Evolutionary conservation across 805 yeast species (phyloP), one percentile per base, ranked within the genome.

Genomic region (Saturnispora zaruensis): DNA sequence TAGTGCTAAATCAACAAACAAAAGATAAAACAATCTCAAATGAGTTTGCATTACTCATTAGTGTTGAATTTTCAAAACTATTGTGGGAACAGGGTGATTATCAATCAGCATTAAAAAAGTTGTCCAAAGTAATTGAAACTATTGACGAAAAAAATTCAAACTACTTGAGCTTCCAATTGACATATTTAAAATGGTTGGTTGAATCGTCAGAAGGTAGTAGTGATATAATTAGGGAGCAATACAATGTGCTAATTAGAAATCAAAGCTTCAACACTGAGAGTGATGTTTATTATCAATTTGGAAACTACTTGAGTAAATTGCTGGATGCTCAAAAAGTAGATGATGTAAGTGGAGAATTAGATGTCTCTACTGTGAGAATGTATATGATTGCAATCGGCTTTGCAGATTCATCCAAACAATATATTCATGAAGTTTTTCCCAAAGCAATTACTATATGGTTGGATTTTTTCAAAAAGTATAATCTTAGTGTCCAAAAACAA

Each of bases 401-500:
- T 38, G 88, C 93, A 1, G 73, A 81, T 3, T 25, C 50, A 6
- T 21, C 50, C 3, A 74, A 77, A 34, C 44, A 41, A 7, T 49
- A 52, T 32, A 53, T 51, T 28, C 84, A 80, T 59, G 97, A 93
- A 65, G 84, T 91, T 0, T 68, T 93, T 20, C 98, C 99, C 0
- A 89, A 88, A 59, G 77, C 87, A n/a, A 75, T 90, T 5, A 88
- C 96, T 0, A 75, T 87, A 7, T 93, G 99, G 99, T 69, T 93
- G 23, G 96, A 90, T 57, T 85, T 83, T 63, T 79, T 75, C 1
- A 73, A 71, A 33, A 63, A 59, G 42, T 65, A 64, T 47, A 48
- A 48, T 28, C 33, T 54, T 2, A 21, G 41, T 26, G 37, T 38
- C 26, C 20, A 33, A 8, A 45, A 48, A 20, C 41, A 41, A 21